Percentiles rank a stretch among this genome's conserved stretches.
These are phyloP conservation scores for Trametes elegans DNA, from an alignment of 768 basidiomycete genomes.

Conservation along the genomic window DNA sequence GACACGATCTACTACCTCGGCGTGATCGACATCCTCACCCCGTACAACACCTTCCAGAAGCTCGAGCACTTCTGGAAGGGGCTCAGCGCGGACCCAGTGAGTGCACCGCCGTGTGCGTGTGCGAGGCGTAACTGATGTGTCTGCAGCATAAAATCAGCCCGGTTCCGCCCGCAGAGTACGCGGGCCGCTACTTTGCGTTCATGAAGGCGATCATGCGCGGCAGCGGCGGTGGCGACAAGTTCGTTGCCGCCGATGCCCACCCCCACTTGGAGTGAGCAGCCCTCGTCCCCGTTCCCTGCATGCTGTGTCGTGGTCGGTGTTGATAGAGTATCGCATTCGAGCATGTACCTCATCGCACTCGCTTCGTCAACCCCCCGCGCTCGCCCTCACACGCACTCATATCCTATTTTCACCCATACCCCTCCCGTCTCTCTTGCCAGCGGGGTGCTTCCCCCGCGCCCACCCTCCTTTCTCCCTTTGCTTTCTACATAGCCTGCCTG, in stretches of 20 bases:
- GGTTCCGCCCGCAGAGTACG: conserved; percentile 85
- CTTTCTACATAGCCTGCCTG: no score
- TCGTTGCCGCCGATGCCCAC: no score
- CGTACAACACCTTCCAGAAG: conserved; percentile 75
- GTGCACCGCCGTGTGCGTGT: conserved; percentile 41
- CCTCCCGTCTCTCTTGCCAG: neutral
- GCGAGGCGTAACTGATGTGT: neutral
- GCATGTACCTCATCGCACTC: conserved; percentile 6
- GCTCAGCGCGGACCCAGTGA: conserved; percentile 77
- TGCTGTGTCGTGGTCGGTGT: conserved; percentile 1
- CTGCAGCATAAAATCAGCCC: conserved; percentile 91
- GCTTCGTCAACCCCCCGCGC: no score
- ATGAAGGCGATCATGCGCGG: conserved; percentile 86
- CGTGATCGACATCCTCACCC: conserved; percentile 95
- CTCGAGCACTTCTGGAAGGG: conserved; percentile 93
- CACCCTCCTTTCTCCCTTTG: conserved; percentile 8
- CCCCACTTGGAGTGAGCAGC: neutral
- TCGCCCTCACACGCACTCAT: no score
- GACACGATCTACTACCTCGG: conserved; percentile 92
- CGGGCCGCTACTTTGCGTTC: conserved; percentile 82
- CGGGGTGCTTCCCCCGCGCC: conserved; percentile 3
- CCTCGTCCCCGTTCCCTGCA: no score
- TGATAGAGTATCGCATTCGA: conserved; percentile 7
- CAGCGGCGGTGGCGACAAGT: conserved; percentile 60
- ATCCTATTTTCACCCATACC: conserved; percentile 5